These are phyloP conservation scores for Backusella tarrabulga DNA, from an alignment of 192 early-diverging fungal genomes.

Conservation along the genomic window DNA sequence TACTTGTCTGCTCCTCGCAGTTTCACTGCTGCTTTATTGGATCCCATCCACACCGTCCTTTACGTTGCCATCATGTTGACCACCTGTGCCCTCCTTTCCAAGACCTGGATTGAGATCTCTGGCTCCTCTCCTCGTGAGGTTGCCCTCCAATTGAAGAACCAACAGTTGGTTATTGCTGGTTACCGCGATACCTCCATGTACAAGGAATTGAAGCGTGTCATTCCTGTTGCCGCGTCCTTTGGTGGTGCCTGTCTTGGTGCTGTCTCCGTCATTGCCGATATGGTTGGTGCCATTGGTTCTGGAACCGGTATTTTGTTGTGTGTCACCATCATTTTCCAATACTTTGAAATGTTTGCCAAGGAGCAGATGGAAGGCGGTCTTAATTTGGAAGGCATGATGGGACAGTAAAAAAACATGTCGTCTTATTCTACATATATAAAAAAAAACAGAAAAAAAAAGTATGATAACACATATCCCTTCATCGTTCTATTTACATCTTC, in stretches of 20 bases:
- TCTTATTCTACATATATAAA: neutral
- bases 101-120: constrained; percentile 99
- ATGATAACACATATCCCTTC: neutral
- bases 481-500: neutral
- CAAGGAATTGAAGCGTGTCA: constrained; percentile 99
- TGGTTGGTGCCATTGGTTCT: constrained; percentile 97
- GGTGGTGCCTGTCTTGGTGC: constrained; percentile 97
- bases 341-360: constrained; percentile 47
- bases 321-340: constrained; percentile 81
- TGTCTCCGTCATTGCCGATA: constrained; percentile 93
- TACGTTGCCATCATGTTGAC: constrained; percentile 95
- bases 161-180: constrained; percentile 92
- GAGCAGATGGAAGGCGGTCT: constrained; percentile 37
- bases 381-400: constrained; percentile 36
- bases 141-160: constrained; percentile 96
- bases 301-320: constrained; percentile 98
- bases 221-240: constrained; percentile 96
- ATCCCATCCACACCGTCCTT: constrained; percentile 94
- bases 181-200: constrained; percentile 96
- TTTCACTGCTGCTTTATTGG: constrained; percentile 77
- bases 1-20: constrained; percentile 96
- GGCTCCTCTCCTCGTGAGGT: constrained; percentile 98
- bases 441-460: neutral
- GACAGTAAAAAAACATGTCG: constrained; percentile 2
- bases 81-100: constrained; percentile 95